These are phyloP conservation scores for Tilletia caries DNA, from an alignment of 1,284 basidiomycete genomes.

Conservation along the genomic window DNA sequence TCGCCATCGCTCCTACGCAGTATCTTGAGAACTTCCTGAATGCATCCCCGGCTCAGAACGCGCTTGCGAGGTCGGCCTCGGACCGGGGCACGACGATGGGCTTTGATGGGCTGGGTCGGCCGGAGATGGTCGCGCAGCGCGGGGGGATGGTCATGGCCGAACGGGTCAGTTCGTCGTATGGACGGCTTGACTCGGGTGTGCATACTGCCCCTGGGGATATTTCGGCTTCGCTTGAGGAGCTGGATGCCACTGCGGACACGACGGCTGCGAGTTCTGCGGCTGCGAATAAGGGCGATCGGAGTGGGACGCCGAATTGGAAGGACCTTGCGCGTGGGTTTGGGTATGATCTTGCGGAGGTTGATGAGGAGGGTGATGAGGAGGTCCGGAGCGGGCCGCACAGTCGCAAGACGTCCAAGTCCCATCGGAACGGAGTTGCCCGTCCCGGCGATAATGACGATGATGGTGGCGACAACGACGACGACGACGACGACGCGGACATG, in stretches of 20 bases:
- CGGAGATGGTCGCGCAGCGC: neutral
- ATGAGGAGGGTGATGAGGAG: slow-evolving; percentile 11
- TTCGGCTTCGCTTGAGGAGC: neutral
- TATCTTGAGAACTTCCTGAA: neutral
- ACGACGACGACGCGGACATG: slow-evolving; percentile 28
- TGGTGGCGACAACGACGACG: slow-evolving; percentile 18
- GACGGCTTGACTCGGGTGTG: neutral
- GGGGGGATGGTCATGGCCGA: too few relatives aligned
- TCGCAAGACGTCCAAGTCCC: slow-evolving; percentile 12
- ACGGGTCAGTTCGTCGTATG: neutral
- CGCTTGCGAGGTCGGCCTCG: neutral
- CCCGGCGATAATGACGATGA: slow-evolving; percentile 15
- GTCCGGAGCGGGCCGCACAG: slow-evolving; percentile 16
- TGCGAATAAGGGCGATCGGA: neutral
- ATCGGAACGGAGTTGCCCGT: neutral
- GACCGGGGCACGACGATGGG: slow-evolving; percentile 7
- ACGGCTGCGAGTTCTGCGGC: neutral
- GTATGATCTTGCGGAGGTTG: slow-evolving; percentile 20
- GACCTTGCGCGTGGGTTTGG: slow-evolving; percentile 12
- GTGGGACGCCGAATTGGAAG: slow-evolving; percentile 11
- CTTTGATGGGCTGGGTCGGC: neutral
- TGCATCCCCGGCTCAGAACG: neutral
- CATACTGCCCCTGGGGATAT: neutral
- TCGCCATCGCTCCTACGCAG: neutral
- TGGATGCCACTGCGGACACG: neutral